phyloP scores from a whole-genome alignment of 2,329 filamentous ascomycete species.

The Bimuria novae-zelandiae region DNA sequence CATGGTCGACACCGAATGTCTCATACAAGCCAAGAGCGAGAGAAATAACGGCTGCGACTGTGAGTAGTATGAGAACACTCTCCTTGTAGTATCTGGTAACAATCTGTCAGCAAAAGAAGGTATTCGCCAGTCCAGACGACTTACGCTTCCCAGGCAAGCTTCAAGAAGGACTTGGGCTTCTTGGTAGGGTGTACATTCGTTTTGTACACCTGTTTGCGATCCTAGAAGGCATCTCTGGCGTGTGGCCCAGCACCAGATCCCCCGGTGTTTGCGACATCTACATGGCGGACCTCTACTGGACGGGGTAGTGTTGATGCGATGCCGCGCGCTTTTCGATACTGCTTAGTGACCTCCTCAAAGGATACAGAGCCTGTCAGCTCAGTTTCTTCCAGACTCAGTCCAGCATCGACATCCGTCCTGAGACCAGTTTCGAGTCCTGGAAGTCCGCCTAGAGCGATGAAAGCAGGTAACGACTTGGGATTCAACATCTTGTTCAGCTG shows the following conservation, averaged over 20 bases:
- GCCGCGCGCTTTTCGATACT: slow-evolving; percentile 27
- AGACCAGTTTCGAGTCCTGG: slow-evolving; percentile 56
- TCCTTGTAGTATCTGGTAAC: slow-evolving; percentile 67
- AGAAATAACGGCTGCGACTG: slow-evolving; percentile 70
- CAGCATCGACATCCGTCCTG: slow-evolving; percentile 52
- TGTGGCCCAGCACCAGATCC: slow-evolving; percentile 15
- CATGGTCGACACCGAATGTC: slow-evolving; percentile 55
- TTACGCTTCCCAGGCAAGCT: slow-evolving; percentile 64
- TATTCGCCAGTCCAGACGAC: background rate
- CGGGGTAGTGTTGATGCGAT: slow-evolving; percentile 16
- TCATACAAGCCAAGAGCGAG: slow-evolving; percentile 70
- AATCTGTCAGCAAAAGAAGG: background rate
- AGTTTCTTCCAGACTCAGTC: slow-evolving; percentile 56
- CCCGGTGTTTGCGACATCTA: slow-evolving; percentile 16
- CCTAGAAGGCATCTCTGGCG: slow-evolving; percentile 46
- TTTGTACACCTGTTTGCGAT: slow-evolving; percentile 62
- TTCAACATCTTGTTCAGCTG: slow-evolving; percentile 58
- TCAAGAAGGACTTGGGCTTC: slow-evolving; percentile 63
- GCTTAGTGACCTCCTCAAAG: slow-evolving; percentile 54
- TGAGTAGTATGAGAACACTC: slow-evolving; percentile 71
- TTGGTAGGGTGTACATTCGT: slow-evolving; percentile 67
- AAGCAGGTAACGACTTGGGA: slow-evolving; percentile 52
- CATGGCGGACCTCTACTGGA: slow-evolving; percentile 18
- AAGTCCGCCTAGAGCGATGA: slow-evolving; percentile 58
- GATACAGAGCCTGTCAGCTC: slow-evolving; percentile 50